phyloP scores from a whole-genome alignment of 768 basidiomycete species.

The Chalciporus pseudorubinellus region DNA sequence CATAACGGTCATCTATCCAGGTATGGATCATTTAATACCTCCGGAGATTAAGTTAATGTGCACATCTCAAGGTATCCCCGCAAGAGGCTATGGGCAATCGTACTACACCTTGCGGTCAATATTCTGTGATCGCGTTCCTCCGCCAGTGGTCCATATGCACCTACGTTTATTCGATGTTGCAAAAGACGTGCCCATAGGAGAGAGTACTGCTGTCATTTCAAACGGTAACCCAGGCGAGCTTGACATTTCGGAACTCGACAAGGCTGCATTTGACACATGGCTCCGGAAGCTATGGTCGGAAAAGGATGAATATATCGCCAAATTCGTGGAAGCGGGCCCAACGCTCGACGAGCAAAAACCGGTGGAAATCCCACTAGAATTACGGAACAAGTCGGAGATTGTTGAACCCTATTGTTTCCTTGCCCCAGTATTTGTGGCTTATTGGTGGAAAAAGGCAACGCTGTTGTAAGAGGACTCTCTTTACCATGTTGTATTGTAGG shows the following conservation, averaged over 20 bases:
- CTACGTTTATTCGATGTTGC: constrained; percentile 74
- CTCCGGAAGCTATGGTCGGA: constrained; percentile 75
- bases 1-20: constrained; percentile 89
- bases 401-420: constrained; percentile 72
- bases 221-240: constrained; percentile 38
- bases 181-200: constrained; percentile 66
- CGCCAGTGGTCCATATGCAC: constrained; percentile 86
- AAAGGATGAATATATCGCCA: constrained; percentile 79
- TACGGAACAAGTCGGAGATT: constrained; percentile 54
- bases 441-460: constrained; percentile 44
- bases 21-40: constrained; percentile 34
- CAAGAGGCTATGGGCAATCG: constrained; percentile 77
- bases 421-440: constrained; percentile 51
- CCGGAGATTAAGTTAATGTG: background rate
- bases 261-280: constrained; percentile 77
- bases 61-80: constrained; percentile 60
- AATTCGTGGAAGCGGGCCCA: constrained; percentile 53
- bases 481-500: constrained; percentile 7
- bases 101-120: constrained; percentile 90
- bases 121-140: constrained; percentile 76
- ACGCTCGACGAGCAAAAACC: constrained; percentile 36
- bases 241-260: constrained; percentile 58
- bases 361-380: constrained; percentile 57
- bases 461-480: constrained; percentile 16
- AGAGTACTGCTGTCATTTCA: constrained; percentile 35